These are phyloP conservation scores for Exophiala sideris DNA, from an alignment of 2,329 filamentous ascomycete species.

Conservation along the genomic window DNA sequence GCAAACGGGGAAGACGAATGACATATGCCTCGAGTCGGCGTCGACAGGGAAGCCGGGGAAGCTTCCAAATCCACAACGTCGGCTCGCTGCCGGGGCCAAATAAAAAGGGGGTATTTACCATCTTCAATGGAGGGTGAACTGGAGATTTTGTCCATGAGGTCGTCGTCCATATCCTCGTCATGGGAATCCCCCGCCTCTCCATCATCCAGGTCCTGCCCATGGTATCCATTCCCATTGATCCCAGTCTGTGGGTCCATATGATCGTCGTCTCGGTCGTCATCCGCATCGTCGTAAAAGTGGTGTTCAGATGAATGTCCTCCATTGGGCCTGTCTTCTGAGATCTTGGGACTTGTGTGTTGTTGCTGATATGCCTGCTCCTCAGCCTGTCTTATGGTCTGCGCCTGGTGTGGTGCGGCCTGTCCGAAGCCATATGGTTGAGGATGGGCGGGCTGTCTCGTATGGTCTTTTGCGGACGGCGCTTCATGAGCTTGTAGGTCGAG, in stretches of 20 bases:
- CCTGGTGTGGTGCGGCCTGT: slow-evolving; percentile 74
- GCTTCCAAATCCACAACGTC: slow-evolving; percentile 39
- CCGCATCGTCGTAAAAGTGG: slow-evolving; percentile 43
- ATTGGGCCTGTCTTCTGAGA: slow-evolving; percentile 33
- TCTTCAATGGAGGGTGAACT: slow-evolving; percentile 98
- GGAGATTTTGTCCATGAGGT: slow-evolving; percentile 98
- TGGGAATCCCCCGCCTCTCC: slow-evolving; percentile 60
- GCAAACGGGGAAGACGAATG: slow-evolving; percentile 35
- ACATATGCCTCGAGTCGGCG: slow-evolving; percentile 27
- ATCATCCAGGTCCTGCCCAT: slow-evolving; percentile 40
- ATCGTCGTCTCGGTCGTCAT: slow-evolving; percentile 61
- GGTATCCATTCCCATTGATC: slow-evolving; percentile 17
- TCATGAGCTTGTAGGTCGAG: slow-evolving; percentile 87
- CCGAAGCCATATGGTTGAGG: slow-evolving; percentile 51
- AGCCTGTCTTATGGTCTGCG: slow-evolving; percentile 76
- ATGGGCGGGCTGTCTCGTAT: slow-evolving; percentile 57
- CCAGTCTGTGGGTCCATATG: slow-evolving; percentile 20
- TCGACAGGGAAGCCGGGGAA: slow-evolving; percentile 24
- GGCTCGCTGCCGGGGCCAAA: slow-evolving; percentile 40
- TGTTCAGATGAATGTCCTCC: slow-evolving; percentile 11
- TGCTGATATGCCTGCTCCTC: slow-evolving; percentile 73
- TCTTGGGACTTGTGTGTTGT: slow-evolving; percentile 60
- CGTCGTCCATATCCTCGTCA: slow-evolving; percentile 74
- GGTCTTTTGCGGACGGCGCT: slow-evolving; percentile 79
- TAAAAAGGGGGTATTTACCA: slow-evolving; percentile 70